Evolutionary conservation across 495 filamentous ascomycete species (phyloP).

Genomic region (Penicillium verhagenii): DNA sequence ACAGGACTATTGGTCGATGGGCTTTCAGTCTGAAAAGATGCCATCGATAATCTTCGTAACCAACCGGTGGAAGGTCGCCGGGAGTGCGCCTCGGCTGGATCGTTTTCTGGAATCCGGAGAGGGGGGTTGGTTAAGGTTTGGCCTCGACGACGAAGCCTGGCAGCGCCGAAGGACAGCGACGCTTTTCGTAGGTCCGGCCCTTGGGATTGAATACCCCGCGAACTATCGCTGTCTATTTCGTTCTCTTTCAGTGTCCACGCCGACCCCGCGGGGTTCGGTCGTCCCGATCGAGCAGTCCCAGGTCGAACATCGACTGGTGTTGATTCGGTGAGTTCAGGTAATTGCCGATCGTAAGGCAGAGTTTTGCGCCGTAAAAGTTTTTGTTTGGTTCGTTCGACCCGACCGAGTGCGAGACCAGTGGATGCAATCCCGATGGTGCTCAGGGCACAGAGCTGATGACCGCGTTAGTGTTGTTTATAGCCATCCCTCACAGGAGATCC

Average conservation of each 20-base stretch:
- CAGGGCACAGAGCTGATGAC: slow-evolving; percentile 63
- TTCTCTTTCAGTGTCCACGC: slow-evolving; percentile 8
- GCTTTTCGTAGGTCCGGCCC: slow-evolving; percentile 24
- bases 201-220: slow-evolving; percentile 7
- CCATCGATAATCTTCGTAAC: slow-evolving; percentile 71
- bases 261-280: slow-evolving; percentile 14
- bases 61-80: slow-evolving; percentile 64
- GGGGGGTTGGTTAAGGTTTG: slow-evolving; percentile 41
- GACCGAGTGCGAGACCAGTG: slow-evolving; percentile 63
- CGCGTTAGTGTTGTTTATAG: slow-evolving; percentile 7
- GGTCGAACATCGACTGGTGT: slow-evolving; percentile 26
- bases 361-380: slow-evolving; percentile 31
- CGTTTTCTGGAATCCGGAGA: slow-evolving; percentile 27
- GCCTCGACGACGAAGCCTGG: slow-evolving; percentile 40
- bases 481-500: slow-evolving; percentile 7
- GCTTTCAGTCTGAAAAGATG: slow-evolving; percentile 71
- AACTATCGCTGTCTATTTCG: slow-evolving; percentile 7
- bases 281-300: slow-evolving; percentile 22
- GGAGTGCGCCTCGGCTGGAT: slow-evolving; percentile 36
- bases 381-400: slow-evolving; percentile 43
- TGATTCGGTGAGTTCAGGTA: slow-evolving; percentile 15
- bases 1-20: slow-evolving; percentile 65
- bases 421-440: slow-evolving; percentile 68
- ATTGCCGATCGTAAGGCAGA: slow-evolving; percentile 23
- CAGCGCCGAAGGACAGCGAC: slow-evolving; percentile 55